phyloP scores from a whole-genome alignment of 306 rosid genomes.

The Cucurbita pepo region DNA sequence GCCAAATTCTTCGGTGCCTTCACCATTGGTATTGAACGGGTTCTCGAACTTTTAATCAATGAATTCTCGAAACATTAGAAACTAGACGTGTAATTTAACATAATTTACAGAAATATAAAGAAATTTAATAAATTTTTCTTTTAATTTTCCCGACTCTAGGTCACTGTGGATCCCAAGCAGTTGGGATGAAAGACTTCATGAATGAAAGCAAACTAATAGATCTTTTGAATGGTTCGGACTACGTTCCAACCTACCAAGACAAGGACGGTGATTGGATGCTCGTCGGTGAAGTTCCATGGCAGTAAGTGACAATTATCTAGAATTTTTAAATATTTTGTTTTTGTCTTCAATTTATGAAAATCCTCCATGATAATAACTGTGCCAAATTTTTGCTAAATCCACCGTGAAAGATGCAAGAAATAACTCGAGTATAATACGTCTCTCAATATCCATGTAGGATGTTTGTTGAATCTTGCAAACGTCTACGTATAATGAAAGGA shows the following conservation, averaged over 20 bases:
- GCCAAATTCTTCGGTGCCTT: conserved; percentile 74
- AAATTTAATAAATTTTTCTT: too few species aligned
- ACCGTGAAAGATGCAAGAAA: too few species aligned
- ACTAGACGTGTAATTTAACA: too few species aligned
- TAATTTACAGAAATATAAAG: too few species aligned
- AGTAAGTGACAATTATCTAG: conserved; percentile 18
- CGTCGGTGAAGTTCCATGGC: conserved; percentile 73
- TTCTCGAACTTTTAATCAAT: too few species aligned
- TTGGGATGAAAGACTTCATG: conserved; percentile 46
- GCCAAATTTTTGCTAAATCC: too few species aligned
- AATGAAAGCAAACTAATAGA: conserved; percentile 46
- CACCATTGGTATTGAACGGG: conserved; percentile 16
- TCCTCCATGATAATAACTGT: too few species aligned
- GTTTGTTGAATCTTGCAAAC: conserved; percentile 93
- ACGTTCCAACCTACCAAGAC: conserved; percentile 57
- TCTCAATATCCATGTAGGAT: conserved; percentile 15
- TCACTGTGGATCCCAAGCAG: conserved; percentile 36
- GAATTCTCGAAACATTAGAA: too few species aligned
- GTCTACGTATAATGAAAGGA: conserved; percentile 86
- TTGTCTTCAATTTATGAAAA: too few species aligned
- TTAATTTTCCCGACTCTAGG: neutral
- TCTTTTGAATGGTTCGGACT: conserved; percentile 36
- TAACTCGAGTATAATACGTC: neutral
- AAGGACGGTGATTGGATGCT: conserved; percentile 77
- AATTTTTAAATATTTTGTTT: too few species aligned